Evolutionary conservation across 2,329 filamentous ascomycete genomes (phyloP), one percentile per base, ranked within the genome.

Genomic region (Nigrospora oryzae): DNA sequence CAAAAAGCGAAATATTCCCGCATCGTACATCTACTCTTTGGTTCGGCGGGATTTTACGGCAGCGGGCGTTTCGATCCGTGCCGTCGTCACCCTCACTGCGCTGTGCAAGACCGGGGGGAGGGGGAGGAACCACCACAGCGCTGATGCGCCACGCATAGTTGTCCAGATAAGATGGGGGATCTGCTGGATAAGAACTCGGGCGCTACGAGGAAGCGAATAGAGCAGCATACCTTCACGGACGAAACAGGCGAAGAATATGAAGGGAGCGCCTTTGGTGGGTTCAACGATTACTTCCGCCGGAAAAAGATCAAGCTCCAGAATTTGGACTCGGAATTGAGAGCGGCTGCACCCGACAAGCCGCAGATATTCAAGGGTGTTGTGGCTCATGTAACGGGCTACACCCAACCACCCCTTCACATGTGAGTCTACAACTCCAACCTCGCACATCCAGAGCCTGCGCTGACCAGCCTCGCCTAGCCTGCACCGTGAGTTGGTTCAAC

Each of bases 271-370:
- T 98, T 97, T 63, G 88, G 89, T 23, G 91, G 90, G 10, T 94
- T 97, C 57, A 67, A 74, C 19, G 91, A 97, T 59, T 98, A 97
- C 64, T 94, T 96, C 61, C 78, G 90, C 41, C 83, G 90, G 45
- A 98, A 98, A 71, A 96, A 95, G 73, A 82, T 95, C 64, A 98
- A 98, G 61, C 75, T 98, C 4, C 93, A 97, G 64, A 98, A 98
- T 58, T 77, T 93, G 30, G 93, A 98, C 65, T 83, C 82, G 10
- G 80, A 95, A 44, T 71, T 95, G 38, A 83, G 91, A 47, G 76
- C 84, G 31, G 70, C 79, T 4, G 78, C 82, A 1, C 65, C 69
- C 0, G 81, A 84, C 52, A 88, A 86, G 51, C 88, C 89, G 11
- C 81, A 79, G 49, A 89, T 98, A 43, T 98, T 98, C 72, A 88